Conservation (phyloP, 306 rosid genomes). For the Chamaecrista fasciculata region DNA sequence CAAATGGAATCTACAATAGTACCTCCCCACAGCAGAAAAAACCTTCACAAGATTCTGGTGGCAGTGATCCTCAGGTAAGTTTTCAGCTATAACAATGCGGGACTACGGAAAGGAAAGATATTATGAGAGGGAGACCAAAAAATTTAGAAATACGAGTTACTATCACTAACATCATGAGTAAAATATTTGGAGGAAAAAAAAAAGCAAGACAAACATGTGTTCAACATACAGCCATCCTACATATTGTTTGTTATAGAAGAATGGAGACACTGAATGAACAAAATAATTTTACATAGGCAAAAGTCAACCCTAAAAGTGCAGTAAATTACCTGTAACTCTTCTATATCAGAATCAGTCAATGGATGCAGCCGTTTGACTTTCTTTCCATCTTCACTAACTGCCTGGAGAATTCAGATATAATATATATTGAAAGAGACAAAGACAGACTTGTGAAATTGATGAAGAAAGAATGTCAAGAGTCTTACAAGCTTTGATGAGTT, state of each 20-base stretch:
- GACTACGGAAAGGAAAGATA: slow-evolving; percentile 45
- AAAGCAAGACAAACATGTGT: not conserved
- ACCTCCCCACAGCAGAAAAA: slow-evolving; percentile 95
- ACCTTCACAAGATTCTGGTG: slow-evolving; percentile 97
- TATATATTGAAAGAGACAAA: slow-evolving; percentile 9
- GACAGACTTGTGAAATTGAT: slow-evolving; percentile 21
- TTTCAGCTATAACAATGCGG: slow-evolving; percentile 92
- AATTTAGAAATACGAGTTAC: slow-evolving; percentile 14
- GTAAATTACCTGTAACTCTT: slow-evolving; percentile 82
- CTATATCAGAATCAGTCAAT: slow-evolving; percentile 73
- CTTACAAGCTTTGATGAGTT: slow-evolving; percentile 92
- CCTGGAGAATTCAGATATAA: slow-evolving; percentile 48
- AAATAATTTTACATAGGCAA: slow-evolving; percentile 18
- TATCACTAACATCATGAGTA: slow-evolving; percentile 16
- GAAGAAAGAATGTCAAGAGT: slow-evolving; percentile 25
- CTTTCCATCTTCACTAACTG: slow-evolving; percentile 92
- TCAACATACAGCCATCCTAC: slow-evolving; percentile 17
- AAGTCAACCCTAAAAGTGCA: slow-evolving; percentile 14
- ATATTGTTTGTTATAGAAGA: slow-evolving; percentile 4
- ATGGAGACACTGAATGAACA: slow-evolving; percentile 18
- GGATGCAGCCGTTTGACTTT: slow-evolving; percentile 76
- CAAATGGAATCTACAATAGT: slow-evolving; percentile 21
- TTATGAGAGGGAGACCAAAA: slow-evolving; percentile 8
- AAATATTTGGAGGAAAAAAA: slow-evolving; percentile 7
- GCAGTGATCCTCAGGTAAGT: slow-evolving; percentile 98